Base-by-base conservation (phyloP, 2,329 filamentous ascomycete genomes). In the Zymoseptoria ardabiliae region DNA sequence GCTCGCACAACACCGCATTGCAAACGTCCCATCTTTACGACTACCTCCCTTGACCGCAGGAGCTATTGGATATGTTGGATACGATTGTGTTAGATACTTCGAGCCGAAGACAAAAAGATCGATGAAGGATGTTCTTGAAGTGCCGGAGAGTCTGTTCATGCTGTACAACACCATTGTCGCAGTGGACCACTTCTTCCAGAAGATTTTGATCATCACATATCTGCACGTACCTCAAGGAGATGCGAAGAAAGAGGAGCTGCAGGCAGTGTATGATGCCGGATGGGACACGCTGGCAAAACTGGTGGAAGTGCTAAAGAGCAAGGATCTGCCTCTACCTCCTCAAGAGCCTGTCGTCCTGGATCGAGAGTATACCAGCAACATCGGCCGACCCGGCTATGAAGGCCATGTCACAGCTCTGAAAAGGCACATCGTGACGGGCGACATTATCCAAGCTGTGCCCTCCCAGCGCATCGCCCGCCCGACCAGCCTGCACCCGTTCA, bases 391-490 rank as follows among this genome's bases (percentile, higher is more conserved):
- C 51, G 94, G 94, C 45, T 99, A 99, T 77, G 91, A 97, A 77
- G 79, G 77, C n/a, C 93, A 97, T 73, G 94, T 99, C 58, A 87
- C 83, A 22, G 80, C 77, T 53, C 81, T 99, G 61, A 97, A 97
- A 79, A 82, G 91, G 75, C 93, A 97, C 79, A 97, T 99, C 68
- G 82, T 85, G 68, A 82, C 84, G 63, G 94, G 94, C 67, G 91
- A 97, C 78, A 97, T 99, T 72, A 97, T 99, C 76, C 94, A 99
- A 75, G 91, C 91, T 0, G 94, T 99, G 17, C 94, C 94, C 1
- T 97, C 91, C 50, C 94, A 99, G 77, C 86, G 94, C 56, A 90
- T 97, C 71, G 87, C 92, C 7, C 85, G 93, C 25, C 92, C 92
- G 13, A 99, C 94, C 2, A 86, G 85, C 58, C 80, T 99, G 50